A percentile compares a stretch with the other conserved stretches of the same genome.
phyloP scores from a whole-genome alignment of 768 basidiomycete genomes.

The Pisolithus marmoratus region DNA sequence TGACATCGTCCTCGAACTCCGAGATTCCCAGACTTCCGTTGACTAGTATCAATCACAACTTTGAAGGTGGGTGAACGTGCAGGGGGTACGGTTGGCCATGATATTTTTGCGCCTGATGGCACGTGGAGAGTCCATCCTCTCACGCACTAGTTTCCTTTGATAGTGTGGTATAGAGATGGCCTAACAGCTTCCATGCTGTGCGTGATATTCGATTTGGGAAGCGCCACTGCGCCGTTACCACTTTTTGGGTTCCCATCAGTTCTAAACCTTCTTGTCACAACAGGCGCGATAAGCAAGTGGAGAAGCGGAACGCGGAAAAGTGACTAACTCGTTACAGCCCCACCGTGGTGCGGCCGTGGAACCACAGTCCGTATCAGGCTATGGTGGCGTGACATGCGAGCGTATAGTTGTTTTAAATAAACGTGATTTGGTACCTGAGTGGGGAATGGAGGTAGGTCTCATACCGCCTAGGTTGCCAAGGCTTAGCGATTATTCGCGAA shows the following conservation, averaged over 20 bases:
- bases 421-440: slow-evolving; percentile 82
- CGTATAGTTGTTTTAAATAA: slow-evolving; percentile 91
- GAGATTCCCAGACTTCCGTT: slow-evolving; percentile 91
- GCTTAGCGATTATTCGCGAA: slow-evolving; percentile 1
- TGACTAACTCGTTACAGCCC: slow-evolving; percentile 35
- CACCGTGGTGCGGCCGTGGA: slow-evolving; percentile 30
- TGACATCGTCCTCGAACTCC: slow-evolving; percentile 89
- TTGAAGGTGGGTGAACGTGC: slow-evolving; percentile 59
- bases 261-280: slow-evolving; percentile 15
- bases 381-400: slow-evolving; percentile 50
- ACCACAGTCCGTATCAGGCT: slow-evolving; percentile 9
- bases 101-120: slow-evolving; percentile 6
- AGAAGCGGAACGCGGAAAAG: slow-evolving; percentile 60
- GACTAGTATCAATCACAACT: slow-evolving; percentile 85
- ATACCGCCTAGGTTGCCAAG: neutral
- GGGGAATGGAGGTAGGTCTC: slow-evolving; percentile 72
- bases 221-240: slow-evolving; percentile 4
- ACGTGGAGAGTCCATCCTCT: slow-evolving; percentile 17
- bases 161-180: slow-evolving; percentile 10
- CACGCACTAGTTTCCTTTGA: slow-evolving; percentile 14
- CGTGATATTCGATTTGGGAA: slow-evolving; percentile 9
- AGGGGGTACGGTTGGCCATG: neutral
- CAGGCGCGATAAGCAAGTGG: slow-evolving; percentile 67
- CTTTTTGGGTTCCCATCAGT: slow-evolving; percentile 6
- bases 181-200: slow-evolving; percentile 11